phyloP scores from a whole-genome alignment of 768 basidiomycete genomes.

The Favolaschia claudopus region DNA sequence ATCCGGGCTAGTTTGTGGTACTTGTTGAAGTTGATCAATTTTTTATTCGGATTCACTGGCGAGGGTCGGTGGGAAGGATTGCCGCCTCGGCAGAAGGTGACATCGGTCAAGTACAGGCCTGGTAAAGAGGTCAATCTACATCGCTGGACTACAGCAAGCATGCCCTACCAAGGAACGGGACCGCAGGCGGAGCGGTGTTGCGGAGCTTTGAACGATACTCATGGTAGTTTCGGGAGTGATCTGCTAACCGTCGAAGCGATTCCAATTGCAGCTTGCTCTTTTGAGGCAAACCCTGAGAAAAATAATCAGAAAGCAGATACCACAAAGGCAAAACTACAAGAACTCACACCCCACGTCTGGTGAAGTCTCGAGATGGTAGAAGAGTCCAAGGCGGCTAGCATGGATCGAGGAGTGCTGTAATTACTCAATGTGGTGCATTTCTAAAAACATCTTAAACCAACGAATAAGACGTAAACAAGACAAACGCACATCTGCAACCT shows the following conservation, averaged over 20 bases:
- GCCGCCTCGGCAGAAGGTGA: constrained; percentile 96
- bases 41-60: constrained; percentile 75
- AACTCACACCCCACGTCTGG: constrained; percentile 91
- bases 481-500: constrained; percentile 82
- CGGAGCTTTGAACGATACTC: constrained; percentile 90
- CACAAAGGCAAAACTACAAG: neutral
- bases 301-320: neutral
- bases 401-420: constrained; percentile 91
- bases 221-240: constrained; percentile 89
- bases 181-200: constrained; percentile 88
- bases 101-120: constrained; percentile 89
- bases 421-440: constrained; percentile 86
- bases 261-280: constrained; percentile 88
- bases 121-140: constrained; percentile 22
- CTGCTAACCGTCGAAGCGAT: constrained; percentile 81
- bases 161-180: constrained; percentile 89
- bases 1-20: constrained; percentile 91
- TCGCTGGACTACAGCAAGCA: neutral
- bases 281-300: constrained; percentile 76
- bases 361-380: constrained; percentile 92
- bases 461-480: constrained; percentile 8
- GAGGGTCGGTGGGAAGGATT: constrained; percentile 88
- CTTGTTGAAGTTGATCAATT: constrained; percentile 95
- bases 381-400: constrained; percentile 94
- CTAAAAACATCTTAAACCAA: constrained; percentile 48